Base-by-base conservation (phyloP, 2,329 filamentous ascomycete genomes). In the Biscogniauxia sp. region DNA sequence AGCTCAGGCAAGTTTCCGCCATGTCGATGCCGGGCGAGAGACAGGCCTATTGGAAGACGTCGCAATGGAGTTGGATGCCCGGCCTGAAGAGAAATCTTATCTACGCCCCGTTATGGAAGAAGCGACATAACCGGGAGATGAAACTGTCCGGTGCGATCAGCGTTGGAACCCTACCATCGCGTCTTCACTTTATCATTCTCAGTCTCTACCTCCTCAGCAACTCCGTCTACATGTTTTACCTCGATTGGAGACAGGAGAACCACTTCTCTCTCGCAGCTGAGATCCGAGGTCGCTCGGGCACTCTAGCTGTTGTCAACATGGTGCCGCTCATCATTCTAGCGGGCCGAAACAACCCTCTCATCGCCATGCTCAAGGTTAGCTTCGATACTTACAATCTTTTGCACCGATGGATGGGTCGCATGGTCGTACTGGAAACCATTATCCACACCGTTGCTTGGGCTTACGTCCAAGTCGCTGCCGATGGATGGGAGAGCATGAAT, bases 371-470 rank as follows among this genome's bases (percentile, higher is more conserved):
- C 60, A 86, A 89, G 69, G 89, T 98, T 74, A 94, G 91, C 75
- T 99, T 97, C 78, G 95, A 98, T 75, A 96, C 93, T 0, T 98
- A 96, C 82, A 98, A 98, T 74, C 87, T 95, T 8, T 79, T 95
- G 55, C 92, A 96, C 75, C 85, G 92, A 65, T 96, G 91, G 91
- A 84, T 92, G 63, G 92, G 91, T 26, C 85, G 92, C 25, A 85
- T 93, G 51, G 84, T 90, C 50, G 84, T 92, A 23, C 60, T 88
- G 1, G 88, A 94, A 73, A 78, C 83, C n/a, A 68, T 92, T 54
- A 80, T 89, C 15, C 92, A 96, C 76, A 88, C 88, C 1, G 69
- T 85, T 45, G 85, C 86, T 51, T 97, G 93, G 91, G 78, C 86
- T 20, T 84, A 91, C 67, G 91, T 93, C 60, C 88, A 88, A 64